phyloP scores from a whole-genome alignment of 1,139 yeast genomes.

The Kurtzmaniella quercitrusa region DNA sequence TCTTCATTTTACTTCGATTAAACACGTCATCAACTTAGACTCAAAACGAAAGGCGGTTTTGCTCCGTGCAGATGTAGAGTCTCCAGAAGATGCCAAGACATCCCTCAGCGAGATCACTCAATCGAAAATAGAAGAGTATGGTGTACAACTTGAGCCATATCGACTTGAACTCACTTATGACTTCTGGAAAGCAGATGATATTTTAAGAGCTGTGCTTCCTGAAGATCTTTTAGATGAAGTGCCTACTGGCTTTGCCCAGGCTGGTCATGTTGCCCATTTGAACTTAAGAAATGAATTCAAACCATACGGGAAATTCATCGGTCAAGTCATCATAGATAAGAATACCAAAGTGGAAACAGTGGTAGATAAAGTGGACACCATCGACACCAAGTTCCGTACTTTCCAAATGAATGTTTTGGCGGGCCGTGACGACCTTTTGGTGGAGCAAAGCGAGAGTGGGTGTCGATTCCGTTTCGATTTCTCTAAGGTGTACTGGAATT shows the following conservation, averaged over 20 bases:
- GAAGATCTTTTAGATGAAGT: slow-evolving; percentile 63
- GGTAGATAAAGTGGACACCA: slow-evolving; percentile 88
- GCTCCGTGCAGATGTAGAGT: slow-evolving; percentile 48
- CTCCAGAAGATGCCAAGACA: slow-evolving; percentile 30
- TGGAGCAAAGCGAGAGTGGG: slow-evolving; percentile 85
- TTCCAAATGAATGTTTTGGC: slow-evolving; percentile 93
- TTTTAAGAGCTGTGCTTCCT: slow-evolving; percentile 73
- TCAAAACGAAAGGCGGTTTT: slow-evolving; percentile 55
- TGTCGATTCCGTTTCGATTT: slow-evolving; percentile 87
- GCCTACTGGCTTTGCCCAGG: slow-evolving; percentile 89
- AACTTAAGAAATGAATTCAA: slow-evolving; percentile 82
- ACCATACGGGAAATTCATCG: slow-evolving; percentile 77
- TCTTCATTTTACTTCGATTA: slow-evolving; percentile 57
- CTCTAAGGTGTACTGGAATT: slow-evolving; percentile 95
- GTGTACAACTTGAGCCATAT: slow-evolving; percentile 50
- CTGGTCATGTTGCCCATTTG: slow-evolving; percentile 95
- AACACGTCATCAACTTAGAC: slow-evolving; percentile 54
- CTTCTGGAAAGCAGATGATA: slow-evolving; percentile 88
- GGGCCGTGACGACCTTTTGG: slow-evolving; percentile 68
- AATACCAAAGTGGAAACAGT: slow-evolving; percentile 78
- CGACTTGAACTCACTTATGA: slow-evolving; percentile 59
- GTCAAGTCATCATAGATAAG: slow-evolving; percentile 87
- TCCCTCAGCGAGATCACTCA: slow-evolving; percentile 41
- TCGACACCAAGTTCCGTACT: slow-evolving; percentile 84
- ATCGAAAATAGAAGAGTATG: slow-evolving; percentile 41